Base-by-base conservation (phyloP, 1,284 basidiomycete species). In the Apiotrichum siamense region DNA sequence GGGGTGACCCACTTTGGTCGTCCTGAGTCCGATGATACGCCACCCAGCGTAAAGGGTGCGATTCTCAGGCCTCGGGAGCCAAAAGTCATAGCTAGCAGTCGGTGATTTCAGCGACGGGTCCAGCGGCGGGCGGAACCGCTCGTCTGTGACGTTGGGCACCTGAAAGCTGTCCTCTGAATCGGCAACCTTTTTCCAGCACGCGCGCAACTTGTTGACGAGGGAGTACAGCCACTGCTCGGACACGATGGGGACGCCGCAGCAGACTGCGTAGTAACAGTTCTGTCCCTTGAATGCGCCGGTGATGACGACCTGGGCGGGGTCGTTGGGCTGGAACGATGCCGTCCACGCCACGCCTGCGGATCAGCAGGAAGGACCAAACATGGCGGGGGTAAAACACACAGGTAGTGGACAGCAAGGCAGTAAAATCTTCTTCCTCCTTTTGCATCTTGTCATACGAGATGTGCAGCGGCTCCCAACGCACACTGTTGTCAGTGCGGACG, bases 101-200 rank as follows among this genome's bases (percentile, higher is more conserved):
- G 44, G 44, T 13, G 49, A 24, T 12, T 27, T 21, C 15, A 40
- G n/a, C 20, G 46, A 39, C 10, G 37, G 37, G 38, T 63, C 63
- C 9, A 63, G 18, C 12, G 42, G 35, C 3, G 68, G 68, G 29
- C 54, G 50, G 44, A 52, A 68, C 3, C 51, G 47, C 15, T 46
- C 41, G 18, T 49, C 48, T 9, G 49, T 47, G 3, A 42, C 43
- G 25, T 63, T 52, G 13, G 70, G 70, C n/a, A 70, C 18, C 1
- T 17, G 17, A 43, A 70, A 71, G 39, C 62, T 66, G 45, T 70
- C 66, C 46, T 66, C 47, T 10, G 52, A 57, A 52, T 70, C 69
- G 7, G 65, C 67, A 24, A 57, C 58, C 36, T 59, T 55, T 40
- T 67, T 67, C 70, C 69, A 70, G 55, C 67, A 64, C 2, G 49